Base-by-base conservation (phyloP, 768 basidiomycete species). In the Mycena venus region DNA sequence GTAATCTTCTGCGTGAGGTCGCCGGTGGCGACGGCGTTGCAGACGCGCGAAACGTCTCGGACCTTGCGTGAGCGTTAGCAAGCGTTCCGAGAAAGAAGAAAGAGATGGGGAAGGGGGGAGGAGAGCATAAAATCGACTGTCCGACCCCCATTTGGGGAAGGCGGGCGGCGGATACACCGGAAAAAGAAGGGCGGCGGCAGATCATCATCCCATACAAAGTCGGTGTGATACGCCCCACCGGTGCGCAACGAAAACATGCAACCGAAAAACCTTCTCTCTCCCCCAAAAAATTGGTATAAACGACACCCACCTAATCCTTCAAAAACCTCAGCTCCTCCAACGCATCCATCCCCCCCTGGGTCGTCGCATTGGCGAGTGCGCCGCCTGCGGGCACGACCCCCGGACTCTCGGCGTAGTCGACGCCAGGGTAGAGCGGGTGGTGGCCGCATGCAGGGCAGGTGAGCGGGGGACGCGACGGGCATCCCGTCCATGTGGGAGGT, bases 1-100 rank as follows among this genome's bases (percentile, higher is more conserved):
- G 90, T 91, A 59, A 93, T 93, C 84, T 92, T 92, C 79, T 92
- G 90, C 25, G 89, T 91, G 74, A 93, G 81, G 74, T 93, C 92
- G 36, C 93, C 93, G 4, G 85, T 85, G 2, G 92, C 93, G 73
- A 93, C 92, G 27, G 92, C 92, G 79, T 92, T 92, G 83, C 92
- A 93, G 31, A 93, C 92, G 62, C 93, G 84, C 53, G 92, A 90
- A 68, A 93, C 91, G 79, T 93, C 84, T 83, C 93, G 91, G 1
- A 95, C 93, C 83, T 81, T n/a, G n/a, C n/a, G n/a, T n/a, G n/a
- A n/a, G n/a, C n/a, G n/a, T 44, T 32, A 27, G 12, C 12, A n/a
- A n/a, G 29, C 15, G 42, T 17, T 44, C 2, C 14, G 14, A 36
- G 31, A 29, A 4, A 27, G 23, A 15, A 23, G 25, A 23, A 9